Evolutionary conservation across 495 filamentous ascomycete genomes (phyloP).

Genomic region (Trichoderma erinaceum): DNA sequence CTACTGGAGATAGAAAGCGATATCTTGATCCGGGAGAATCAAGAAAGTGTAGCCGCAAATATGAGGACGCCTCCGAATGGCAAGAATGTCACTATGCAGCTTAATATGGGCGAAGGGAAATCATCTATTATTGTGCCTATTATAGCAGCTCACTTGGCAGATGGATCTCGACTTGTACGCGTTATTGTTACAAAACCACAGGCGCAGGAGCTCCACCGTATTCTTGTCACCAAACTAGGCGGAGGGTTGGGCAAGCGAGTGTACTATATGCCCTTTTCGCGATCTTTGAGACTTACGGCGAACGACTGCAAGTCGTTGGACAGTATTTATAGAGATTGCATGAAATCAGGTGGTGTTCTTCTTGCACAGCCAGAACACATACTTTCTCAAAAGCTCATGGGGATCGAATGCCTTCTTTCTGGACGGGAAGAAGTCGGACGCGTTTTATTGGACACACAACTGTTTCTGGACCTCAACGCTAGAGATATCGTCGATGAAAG

Average conservation of each 20-base stretch:
- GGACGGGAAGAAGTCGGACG: conserved; percentile 24
- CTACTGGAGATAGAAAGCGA: conserved; percentile 60
- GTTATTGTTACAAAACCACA: conserved; percentile 60
- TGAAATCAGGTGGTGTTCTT: conserved; percentile 44
- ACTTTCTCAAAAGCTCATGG: conserved; percentile 62
- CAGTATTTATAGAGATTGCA: conserved; percentile 43
- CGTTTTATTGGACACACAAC: conserved; percentile 35
- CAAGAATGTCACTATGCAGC: conserved; percentile 54
- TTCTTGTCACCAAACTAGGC: conserved; percentile 53
- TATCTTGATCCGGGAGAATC: conserved; percentile 55
- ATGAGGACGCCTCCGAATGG: conserved; percentile 48
- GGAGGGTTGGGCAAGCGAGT: conserved; percentile 52
- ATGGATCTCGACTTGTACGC: conserved; percentile 46
- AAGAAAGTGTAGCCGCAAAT: conserved; percentile 48
- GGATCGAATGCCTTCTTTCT: conserved; percentile 42
- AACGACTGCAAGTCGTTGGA: conserved; percentile 27
- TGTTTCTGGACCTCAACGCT: conserved; percentile 35
- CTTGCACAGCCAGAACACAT: conserved; percentile 64
- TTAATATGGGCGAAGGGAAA: conserved; percentile 76
- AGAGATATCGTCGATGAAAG: conserved; percentile 61
- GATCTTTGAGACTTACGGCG: conserved; percentile 34
- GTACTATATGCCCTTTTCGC: conserved; percentile 58
- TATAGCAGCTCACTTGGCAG: conserved; percentile 49
- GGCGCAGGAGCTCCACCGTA: conserved; percentile 55
- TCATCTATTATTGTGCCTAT: conserved; percentile 65